Conservation (phyloP, 2,329 filamentous ascomycete species). For the Monilinia fructigena region DNA sequence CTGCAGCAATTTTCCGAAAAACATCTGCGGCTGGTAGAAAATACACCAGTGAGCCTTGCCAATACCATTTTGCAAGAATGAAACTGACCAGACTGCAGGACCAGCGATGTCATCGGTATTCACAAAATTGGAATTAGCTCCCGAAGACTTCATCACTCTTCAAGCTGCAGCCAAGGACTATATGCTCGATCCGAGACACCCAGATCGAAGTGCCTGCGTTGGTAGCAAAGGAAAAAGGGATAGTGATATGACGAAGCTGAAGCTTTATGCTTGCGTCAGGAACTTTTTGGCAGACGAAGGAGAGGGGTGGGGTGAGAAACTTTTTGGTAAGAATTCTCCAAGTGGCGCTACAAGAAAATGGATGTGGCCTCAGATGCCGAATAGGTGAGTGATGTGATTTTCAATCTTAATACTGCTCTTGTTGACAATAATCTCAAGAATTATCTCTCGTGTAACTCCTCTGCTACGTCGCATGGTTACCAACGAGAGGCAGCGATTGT, state of each 20-base stretch:
- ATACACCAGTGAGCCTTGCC: slow-evolving; percentile 34
- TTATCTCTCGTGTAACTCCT: slow-evolving; percentile 36
- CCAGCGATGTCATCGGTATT: slow-evolving; percentile 38
- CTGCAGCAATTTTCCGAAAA: slow-evolving; percentile 36
- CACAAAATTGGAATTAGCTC: slow-evolving; percentile 34
- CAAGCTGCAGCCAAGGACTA: slow-evolving; percentile 39
- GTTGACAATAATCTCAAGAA: slow-evolving; percentile 30
- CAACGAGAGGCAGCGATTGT: slow-evolving; percentile 40
- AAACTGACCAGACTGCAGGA: slow-evolving; percentile 28
- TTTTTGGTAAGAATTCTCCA: slow-evolving; percentile 31
- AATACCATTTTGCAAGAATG: neutral
- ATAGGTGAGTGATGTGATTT: slow-evolving; percentile 33
- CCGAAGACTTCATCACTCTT: slow-evolving; percentile 37
- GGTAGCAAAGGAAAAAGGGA: slow-evolving; percentile 33
- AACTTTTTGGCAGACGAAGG: slow-evolving; percentile 36
- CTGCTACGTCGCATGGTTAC: slow-evolving; percentile 40
- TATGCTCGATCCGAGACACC: slow-evolving; percentile 38
- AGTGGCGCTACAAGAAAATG: slow-evolving; percentile 29
- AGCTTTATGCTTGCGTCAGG: slow-evolving; percentile 35
- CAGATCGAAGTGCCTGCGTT: slow-evolving; percentile 36
- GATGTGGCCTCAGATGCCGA: slow-evolving; percentile 37
- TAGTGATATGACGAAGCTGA: slow-evolving; percentile 36
- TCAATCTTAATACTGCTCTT: slow-evolving; percentile 5
- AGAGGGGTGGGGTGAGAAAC: slow-evolving; percentile 37
- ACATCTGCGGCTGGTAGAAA: slow-evolving; percentile 37